phyloP scores from a whole-genome alignment of 73 alveolate species.

The Tetrahymena elliotti region DNA sequence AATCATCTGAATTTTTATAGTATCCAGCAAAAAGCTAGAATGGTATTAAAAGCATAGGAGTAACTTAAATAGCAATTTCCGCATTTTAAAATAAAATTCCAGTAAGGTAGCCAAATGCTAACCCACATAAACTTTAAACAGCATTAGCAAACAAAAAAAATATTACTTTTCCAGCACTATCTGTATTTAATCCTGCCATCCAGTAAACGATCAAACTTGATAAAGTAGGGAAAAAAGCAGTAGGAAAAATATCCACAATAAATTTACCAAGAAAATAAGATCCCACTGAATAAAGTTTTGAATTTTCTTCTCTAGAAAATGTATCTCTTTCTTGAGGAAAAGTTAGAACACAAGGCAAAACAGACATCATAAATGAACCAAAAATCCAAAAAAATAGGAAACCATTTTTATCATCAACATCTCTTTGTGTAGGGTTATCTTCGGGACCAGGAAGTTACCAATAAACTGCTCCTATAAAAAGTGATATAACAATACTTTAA shows the following conservation, averaged over 20 bases:
- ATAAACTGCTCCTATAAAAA: background rate
- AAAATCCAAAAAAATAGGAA: background rate
- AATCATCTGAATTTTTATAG: background rate
- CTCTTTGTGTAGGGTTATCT: background rate
- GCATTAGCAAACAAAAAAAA: background rate
- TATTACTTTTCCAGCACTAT: background rate
- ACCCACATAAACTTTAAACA: background rate
- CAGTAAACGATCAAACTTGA: background rate
- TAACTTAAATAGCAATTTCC: background rate
- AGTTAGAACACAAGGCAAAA: background rate
- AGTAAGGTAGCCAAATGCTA: background rate
- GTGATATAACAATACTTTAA: background rate
- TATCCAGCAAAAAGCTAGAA: background rate
- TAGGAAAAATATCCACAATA: background rate
- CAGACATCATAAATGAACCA: background rate
- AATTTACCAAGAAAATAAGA: slow-evolving; percentile 1
- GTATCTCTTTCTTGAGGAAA: slow-evolving; percentile 1
- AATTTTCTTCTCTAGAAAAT: slow-evolving; percentile 3
- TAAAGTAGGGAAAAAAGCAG: background rate
- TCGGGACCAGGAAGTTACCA: background rate
- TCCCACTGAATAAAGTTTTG: background rate
- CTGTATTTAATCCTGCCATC: slow-evolving; percentile 7
- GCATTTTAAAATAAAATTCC: background rate
- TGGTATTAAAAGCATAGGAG: slow-evolving; percentile 9
- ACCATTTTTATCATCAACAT: background rate